phyloP scores from a whole-genome alignment of 2,329 filamentous ascomycete species.

The Ophiostoma perfectum region DNA sequence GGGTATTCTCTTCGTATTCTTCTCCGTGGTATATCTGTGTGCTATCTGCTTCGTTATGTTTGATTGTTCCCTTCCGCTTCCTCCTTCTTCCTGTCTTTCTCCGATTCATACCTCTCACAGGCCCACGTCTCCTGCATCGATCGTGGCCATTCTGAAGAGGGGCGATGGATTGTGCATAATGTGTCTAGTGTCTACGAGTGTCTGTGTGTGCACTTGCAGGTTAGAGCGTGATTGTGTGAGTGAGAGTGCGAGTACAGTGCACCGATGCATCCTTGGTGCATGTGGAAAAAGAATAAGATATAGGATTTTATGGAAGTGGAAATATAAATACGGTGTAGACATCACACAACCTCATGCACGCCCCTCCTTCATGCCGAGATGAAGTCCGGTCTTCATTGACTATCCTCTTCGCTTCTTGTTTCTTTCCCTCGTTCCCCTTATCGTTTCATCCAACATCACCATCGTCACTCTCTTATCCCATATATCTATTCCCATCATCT shows the following conservation, averaged over 20 bases:
- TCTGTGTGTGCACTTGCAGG: background rate
- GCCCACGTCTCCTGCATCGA: constrained; percentile 14
- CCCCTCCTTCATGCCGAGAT: constrained; percentile 13
- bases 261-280: background rate
- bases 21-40: background rate
- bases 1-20: background rate
- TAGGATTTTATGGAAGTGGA: background rate
- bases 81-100: too few relatives aligned
- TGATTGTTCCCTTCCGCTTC: background rate
- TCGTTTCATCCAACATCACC: background rate
- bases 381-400: background rate
- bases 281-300: background rate
- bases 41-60: background rate
- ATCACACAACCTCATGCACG: constrained; percentile 18
- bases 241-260: background rate
- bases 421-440: background rate
- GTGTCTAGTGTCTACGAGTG: background rate
- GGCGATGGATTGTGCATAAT: background rate
- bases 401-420: background rate
- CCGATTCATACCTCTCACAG: background rate
- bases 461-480: background rate
- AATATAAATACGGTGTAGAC: constrained; percentile 1
- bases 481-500: too few relatives aligned
- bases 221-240: background rate
- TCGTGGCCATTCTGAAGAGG: constrained; percentile 11